A percentile compares a stretch with the other conserved stretches of the same genome.
These are phyloP conservation scores for Monosporozyma servazzii DNA, from an alignment of 805 yeast species.

Conservation along the genomic window DNA sequence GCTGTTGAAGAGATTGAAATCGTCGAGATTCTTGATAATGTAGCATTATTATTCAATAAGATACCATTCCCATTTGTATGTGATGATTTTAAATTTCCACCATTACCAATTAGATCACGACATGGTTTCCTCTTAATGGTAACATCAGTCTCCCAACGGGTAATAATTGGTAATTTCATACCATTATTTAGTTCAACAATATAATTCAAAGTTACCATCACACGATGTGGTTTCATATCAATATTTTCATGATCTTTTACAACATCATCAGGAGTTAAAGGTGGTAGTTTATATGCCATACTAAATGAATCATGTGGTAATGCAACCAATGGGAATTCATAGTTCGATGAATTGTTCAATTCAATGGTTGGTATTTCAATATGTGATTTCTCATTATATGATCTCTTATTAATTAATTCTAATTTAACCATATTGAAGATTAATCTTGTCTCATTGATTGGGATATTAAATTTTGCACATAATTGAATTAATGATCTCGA, in stretches of 20 bases:
- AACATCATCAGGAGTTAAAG: conserved; percentile 3
- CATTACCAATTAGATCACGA: not conserved
- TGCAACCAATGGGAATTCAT: not conserved
- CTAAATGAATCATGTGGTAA: conserved; percentile 21
- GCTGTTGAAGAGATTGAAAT: conserved; percentile 1
- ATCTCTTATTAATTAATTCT: conserved; percentile 14
- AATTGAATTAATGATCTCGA: conserved; percentile 20
- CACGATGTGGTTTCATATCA: conserved; percentile 15
- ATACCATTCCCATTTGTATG: conserved; percentile 1
- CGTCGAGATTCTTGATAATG: conserved; percentile 4
- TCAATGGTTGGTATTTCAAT: conserved; percentile 18
- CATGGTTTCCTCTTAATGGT: conserved; percentile 15
- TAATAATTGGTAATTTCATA: conserved; percentile 13
- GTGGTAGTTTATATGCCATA: conserved; percentile 22
- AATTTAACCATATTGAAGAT: conserved; percentile 13
- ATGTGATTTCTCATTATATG: conserved; percentile 6
- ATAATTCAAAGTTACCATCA: conserved; percentile 18
- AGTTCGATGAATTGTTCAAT: not conserved
- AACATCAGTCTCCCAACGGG: conserved; percentile 28
- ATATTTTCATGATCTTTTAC: not conserved
- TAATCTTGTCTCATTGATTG: conserved; percentile 1
- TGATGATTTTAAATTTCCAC: conserved; percentile 1
- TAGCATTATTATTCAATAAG: not conserved
- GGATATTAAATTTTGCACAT: conserved; percentile 1
- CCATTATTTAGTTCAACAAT: conserved; percentile 3